phyloP scores from a whole-genome alignment of 345 rosid genomes.

The Eucalyptus pumila region DNA sequence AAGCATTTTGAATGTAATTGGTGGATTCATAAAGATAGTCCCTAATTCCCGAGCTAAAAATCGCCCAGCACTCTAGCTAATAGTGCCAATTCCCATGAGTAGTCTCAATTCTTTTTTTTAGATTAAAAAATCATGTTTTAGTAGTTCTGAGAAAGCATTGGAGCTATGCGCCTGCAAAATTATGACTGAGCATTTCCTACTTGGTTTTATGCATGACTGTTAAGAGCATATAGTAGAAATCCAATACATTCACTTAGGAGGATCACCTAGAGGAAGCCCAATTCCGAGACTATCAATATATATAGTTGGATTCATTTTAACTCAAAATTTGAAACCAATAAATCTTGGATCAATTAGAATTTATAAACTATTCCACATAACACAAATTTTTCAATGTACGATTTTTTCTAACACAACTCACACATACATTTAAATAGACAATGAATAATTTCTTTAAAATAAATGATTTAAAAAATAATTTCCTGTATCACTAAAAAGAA shows the following conservation, averaged over 20 bases:
- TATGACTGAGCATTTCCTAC: no score
- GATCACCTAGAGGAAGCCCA: accelerated
- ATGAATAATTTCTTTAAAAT: neutral
- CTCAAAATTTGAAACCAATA: neutral
- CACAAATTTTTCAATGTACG: accelerated
- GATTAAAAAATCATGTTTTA: neutral
- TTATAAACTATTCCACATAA: neutral
- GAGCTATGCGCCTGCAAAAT: no score
- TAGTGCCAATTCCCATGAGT: neutral
- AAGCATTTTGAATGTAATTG: neutral
- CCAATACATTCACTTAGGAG: no score
- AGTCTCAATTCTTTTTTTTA: neutral
- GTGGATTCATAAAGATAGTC: neutral
- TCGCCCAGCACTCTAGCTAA: neutral
- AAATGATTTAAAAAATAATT: neutral
- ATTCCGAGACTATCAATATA: neutral
- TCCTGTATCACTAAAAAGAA: neutral
- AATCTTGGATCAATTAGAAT: neutral
- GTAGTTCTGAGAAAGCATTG: neutral
- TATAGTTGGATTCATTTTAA: neutral
- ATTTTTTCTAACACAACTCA: neutral
- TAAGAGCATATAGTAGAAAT: neutral
- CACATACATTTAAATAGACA: neutral
- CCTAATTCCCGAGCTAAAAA: neutral
- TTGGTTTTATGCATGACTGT: no score